Evolutionary conservation across 225 moss, liverwort and hornwort species (phyloP).

Genomic region (Straminergon stramineum): DNA sequence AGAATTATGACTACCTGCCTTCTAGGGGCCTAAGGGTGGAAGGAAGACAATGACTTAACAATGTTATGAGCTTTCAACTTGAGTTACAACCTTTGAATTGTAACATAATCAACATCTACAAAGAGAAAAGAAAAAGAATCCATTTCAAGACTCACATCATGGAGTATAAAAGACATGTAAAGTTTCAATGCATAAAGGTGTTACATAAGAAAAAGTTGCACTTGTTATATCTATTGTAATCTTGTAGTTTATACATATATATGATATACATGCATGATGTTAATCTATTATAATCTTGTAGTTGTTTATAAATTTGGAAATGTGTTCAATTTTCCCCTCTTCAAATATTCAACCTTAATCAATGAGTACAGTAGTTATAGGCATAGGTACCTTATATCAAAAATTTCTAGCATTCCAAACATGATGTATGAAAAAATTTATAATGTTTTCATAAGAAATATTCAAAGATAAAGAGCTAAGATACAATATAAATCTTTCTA

Average conservation of each 20-base stretch:
- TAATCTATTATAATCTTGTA: fast-evolving
- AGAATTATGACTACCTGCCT: not conserved
- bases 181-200: not conserved
- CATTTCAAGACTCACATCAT: not conserved
- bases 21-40: fast-evolving
- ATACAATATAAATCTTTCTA: not conserved
- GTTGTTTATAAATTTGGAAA: not conserved
- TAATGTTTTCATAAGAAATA: not conserved
- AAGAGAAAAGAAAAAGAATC: not conserved
- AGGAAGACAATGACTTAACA: not conserved
- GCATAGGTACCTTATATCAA: not conserved
- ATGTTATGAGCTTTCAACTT: not conserved
- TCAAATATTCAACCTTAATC: not conserved
- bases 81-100: not conserved
- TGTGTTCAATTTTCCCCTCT: not conserved
- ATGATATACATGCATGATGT: no score
- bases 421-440: not conserved
- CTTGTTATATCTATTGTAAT: fast-evolving
- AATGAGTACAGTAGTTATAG: fast-evolving
- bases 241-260: no score
- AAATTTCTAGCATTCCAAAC: not conserved
- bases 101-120: not conserved
- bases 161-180: not conserved
- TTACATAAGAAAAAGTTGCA: not conserved
- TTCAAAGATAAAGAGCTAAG: not conserved